phyloP scores from a whole-genome alignment of 495 filamentous ascomycete species.

The Penicillium canescens region DNA sequence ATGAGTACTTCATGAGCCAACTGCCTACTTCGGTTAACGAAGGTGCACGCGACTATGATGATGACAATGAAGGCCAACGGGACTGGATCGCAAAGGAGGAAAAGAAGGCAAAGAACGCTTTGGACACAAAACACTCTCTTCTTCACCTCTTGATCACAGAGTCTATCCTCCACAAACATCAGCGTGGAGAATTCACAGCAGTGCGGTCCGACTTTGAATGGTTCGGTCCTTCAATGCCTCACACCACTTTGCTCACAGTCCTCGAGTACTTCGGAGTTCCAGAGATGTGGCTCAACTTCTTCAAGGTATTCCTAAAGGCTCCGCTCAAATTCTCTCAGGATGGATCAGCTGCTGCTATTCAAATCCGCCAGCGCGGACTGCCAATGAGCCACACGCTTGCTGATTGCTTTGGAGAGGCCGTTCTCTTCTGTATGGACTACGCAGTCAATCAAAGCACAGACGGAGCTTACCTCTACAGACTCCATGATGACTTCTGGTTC shows the following conservation, averaged over 20 bases:
- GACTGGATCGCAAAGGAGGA: too few species aligned
- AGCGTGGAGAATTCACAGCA: conserved; percentile 59
- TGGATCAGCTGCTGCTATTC: conserved; percentile 37
- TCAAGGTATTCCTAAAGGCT: conserved; percentile 57
- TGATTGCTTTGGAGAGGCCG: conserved; percentile 57
- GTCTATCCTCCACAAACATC: conserved; percentile 56
- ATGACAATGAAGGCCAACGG: conserved; percentile 15
- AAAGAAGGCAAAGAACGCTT: conserved; percentile 32
- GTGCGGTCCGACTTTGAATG: conserved; percentile 63
- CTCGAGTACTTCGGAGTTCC: conserved; percentile 62
- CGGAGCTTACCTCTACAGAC: conserved; percentile 55
- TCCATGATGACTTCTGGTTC: conserved; percentile 72
- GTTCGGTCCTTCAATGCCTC: conserved; percentile 62
- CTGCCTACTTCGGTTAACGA: conserved; percentile 30
- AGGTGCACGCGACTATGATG: conserved; percentile 32
- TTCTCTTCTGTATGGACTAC: conserved; percentile 68
- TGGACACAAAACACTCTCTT: conserved; percentile 59
- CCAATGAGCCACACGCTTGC: conserved; percentile 62
- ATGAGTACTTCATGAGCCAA: conserved; percentile 58
- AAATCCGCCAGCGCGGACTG: conserved; percentile 54
- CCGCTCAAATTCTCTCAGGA: conserved; percentile 62
- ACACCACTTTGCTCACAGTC: conserved; percentile 56
- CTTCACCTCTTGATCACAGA: conserved; percentile 64
- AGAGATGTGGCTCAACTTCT: conserved; percentile 60
- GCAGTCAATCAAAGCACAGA: conserved; percentile 60